Evolutionary conservation across 73 alveolate species (phyloP).

Genomic region (Paraurostyla sp.): DNA sequence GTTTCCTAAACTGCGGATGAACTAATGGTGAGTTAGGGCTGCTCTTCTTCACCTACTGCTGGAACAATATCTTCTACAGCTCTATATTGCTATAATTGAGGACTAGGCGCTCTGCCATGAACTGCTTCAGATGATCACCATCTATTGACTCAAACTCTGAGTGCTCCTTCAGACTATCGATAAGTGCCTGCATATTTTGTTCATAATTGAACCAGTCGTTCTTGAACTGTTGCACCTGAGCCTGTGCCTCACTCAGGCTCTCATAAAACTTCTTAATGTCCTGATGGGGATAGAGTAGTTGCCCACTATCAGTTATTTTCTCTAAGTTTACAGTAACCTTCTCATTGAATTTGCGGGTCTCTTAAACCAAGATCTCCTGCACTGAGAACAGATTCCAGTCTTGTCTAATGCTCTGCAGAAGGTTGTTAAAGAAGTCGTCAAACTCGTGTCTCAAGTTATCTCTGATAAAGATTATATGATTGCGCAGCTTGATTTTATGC

Average conservation of each 20-base stretch:
- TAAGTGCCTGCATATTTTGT: background rate
- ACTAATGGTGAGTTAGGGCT: background rate
- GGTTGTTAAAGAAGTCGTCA: conserved; percentile 62
- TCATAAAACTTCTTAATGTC: conserved; percentile 49
- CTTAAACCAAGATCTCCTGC: conserved; percentile 13
- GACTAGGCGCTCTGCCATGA: conserved; percentile 28
- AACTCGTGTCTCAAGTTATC: conserved; percentile 54
- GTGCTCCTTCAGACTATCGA: conserved; percentile 38
- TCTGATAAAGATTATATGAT: conserved; percentile 47
- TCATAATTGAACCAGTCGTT: conserved; percentile 57
- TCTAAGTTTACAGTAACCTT: conserved; percentile 1
- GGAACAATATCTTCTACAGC: background rate
- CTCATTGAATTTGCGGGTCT: conserved; percentile 37
- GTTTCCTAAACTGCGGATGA: conserved; percentile 13
- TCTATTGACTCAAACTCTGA: conserved; percentile 57
- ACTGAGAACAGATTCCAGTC: conserved; percentile 59
- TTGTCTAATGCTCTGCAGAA: conserved; percentile 14
- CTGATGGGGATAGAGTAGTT: conserved; percentile 3
- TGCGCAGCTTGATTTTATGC: conserved; percentile 51
- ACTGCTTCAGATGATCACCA: conserved; percentile 19
- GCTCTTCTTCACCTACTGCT: background rate
- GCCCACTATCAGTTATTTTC: background rate
- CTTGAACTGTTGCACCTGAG: conserved; percentile 43
- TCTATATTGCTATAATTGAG: conserved; percentile 39
- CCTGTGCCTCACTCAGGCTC: conserved; percentile 43